A percentile compares a stretch with the other conserved stretches of the same genome.
Conservation (phyloP, 1,284 basidiomycete species). For the Cryptococcus amylolentus region DNA sequence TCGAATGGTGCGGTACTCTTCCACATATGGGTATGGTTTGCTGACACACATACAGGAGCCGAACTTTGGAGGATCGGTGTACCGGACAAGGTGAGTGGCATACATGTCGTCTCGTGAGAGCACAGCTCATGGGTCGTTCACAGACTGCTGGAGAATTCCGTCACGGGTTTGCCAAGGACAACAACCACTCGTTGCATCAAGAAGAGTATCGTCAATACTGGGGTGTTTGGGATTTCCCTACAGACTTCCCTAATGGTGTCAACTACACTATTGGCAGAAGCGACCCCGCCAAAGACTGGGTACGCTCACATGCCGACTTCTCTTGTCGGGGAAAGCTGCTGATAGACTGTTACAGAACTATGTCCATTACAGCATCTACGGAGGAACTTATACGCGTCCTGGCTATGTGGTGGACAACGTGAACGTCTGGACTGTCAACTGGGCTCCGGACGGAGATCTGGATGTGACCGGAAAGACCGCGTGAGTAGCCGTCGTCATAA, state of each 20-base stretch:
- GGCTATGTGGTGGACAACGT: constrained; percentile 14
- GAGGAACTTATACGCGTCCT: constrained; percentile 1
- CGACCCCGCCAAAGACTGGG: constrained; percentile 8
- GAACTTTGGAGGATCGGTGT: constrained; percentile 39
- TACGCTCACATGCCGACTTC: background rate
- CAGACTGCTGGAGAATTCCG: constrained; percentile 11
- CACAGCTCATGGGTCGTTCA: background rate
- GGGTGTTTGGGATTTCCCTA: constrained; percentile 24
- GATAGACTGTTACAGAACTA: constrained; percentile 1
- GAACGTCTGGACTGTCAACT: constrained; percentile 24
- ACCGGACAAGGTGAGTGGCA: constrained; percentile 17
- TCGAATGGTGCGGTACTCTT: constrained; percentile 2
- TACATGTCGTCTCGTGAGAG: background rate
- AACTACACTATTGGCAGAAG: constrained; percentile 26
- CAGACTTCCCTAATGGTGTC: constrained; percentile 26
- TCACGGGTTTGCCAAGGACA: constrained; percentile 20
- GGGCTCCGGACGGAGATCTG: constrained; percentile 2
- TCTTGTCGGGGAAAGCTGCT: background rate
- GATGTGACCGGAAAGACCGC: constrained; percentile 3
- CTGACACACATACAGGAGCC: constrained; percentile 14
- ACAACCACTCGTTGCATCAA: constrained; percentile 18
- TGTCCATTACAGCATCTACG: constrained; percentile 8
- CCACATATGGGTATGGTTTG: background rate
- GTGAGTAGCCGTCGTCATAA: background rate
- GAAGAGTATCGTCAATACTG: constrained; percentile 26